phyloP scores from a whole-genome alignment of 306 rosid species.

The Castanea mollissima region DNA sequence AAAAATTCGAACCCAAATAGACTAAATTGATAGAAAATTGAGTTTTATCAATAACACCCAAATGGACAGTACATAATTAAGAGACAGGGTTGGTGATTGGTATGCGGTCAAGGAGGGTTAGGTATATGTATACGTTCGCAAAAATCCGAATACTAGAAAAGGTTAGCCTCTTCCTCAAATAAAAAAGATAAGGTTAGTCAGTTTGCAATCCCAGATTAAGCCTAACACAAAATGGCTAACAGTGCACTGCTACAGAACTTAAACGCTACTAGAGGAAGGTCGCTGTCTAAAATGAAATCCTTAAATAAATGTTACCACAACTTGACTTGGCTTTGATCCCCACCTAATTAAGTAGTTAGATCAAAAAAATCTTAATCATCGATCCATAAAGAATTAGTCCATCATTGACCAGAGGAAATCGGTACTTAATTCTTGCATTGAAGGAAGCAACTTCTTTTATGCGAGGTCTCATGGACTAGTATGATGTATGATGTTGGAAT shows the following conservation, averaged over 20 bases:
- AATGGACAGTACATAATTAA: no score
- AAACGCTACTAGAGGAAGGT: no score
- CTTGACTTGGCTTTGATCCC: neutral
- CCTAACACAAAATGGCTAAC: no score
- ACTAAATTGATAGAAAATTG: neutral
- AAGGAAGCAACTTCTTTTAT: neutral
- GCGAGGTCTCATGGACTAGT: neutral
- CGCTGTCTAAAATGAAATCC: no score
- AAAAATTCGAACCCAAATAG: neutral
- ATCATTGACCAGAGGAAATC: neutral
- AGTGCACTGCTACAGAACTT: neutral
- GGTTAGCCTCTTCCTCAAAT: no score
- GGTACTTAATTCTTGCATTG: neutral
- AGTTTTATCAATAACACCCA: no score
- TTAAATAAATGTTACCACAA: no score
- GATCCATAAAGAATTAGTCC: neutral
- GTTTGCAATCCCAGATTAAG: no score
- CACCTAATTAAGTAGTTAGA: neutral
- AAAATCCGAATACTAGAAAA: no score
- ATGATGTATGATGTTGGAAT: no score
- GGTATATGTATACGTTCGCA: neutral
- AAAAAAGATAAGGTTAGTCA: no score
- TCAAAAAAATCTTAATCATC: neutral
- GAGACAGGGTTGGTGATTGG: neutral
- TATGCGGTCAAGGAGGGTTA: slow-evolving; percentile 21